These are phyloP conservation scores for Pyracantha coccinea DNA, from an alignment of 331 rosid species.

Conservation along the genomic window DNA sequence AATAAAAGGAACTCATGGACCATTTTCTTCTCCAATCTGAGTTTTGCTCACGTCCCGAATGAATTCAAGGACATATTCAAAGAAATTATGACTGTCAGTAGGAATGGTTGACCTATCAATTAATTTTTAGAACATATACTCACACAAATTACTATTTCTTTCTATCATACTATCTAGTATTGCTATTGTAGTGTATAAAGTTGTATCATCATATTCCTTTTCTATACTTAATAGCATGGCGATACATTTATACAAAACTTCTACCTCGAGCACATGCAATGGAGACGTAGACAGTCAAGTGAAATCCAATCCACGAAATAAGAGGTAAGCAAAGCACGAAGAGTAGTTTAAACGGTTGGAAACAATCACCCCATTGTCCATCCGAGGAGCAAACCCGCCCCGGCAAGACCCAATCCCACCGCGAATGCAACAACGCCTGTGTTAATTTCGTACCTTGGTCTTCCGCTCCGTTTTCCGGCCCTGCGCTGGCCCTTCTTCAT, in stretches of 20 bases:
- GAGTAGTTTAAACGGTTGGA: constrained; percentile 22
- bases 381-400: constrained; percentile 50
- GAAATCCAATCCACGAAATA: too few relatives aligned
- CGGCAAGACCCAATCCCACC: constrained; percentile 63
- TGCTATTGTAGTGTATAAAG: too few relatives aligned
- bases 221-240: too few relatives aligned
- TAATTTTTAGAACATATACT: too few relatives aligned
- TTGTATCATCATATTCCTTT: too few relatives aligned
- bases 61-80: constrained; percentile 6
- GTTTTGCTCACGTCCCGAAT: constrained; percentile 1
- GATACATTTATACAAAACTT: too few relatives aligned
- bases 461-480: constrained; percentile 23
- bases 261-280: too few relatives aligned
- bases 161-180: too few relatives aligned
- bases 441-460: constrained; percentile 26
- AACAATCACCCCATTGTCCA: constrained; percentile 79
- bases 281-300: too few relatives aligned
- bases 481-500: constrained; percentile 23
- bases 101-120: not conserved
- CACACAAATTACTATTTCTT: too few relatives aligned
- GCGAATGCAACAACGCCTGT: constrained; percentile 49
- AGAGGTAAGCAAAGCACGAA: not conserved
- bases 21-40: not conserved
- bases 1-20: not conserved
- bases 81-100: not conserved